Percentiles rank a stretch among this genome's conserved stretches.
Evolutionary conservation across 345 rosid species (phyloP).

Genomic region (Lepidium aucheri): DNA sequence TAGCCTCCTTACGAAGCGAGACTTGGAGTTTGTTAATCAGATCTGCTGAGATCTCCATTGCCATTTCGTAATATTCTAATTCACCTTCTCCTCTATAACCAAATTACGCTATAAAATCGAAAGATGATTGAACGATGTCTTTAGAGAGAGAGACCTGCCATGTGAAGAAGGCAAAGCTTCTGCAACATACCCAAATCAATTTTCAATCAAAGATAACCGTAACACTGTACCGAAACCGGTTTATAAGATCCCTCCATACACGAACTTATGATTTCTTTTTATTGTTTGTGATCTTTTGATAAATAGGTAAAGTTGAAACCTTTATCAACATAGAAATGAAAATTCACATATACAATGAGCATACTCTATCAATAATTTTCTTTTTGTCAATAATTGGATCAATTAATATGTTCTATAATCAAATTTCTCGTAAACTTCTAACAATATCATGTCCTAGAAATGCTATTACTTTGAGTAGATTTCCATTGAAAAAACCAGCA

Average conservation of each 20-base stretch:
- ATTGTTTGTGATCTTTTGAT: too few species aligned
- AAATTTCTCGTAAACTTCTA: too few species aligned
- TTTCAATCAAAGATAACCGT: conserved; percentile 10
- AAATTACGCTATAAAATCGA: neutral
- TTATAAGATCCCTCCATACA: neutral
- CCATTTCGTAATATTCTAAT: conserved; percentile 31
- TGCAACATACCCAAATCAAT: neutral
- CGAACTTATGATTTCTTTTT: too few species aligned
- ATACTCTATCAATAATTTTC: too few species aligned
- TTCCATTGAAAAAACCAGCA: too few species aligned
- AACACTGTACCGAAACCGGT: neutral
- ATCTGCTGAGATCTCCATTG: conserved; percentile 49
- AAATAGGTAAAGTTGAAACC: too few species aligned
- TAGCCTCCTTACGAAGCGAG: conserved; percentile 56
- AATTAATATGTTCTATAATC: too few species aligned
- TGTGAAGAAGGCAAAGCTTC: conserved; percentile 4
- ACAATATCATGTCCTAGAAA: too few species aligned
- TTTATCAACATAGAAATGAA: too few species aligned
- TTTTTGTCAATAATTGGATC: too few species aligned
- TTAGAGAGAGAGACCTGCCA: conserved; percentile 3
- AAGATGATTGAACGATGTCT: neutral
- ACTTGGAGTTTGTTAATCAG: conserved; percentile 45
- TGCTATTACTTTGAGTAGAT: too few species aligned
- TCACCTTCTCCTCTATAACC: neutral
- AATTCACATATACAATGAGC: too few species aligned